These are phyloP conservation scores for Plantago ovata DNA, from an alignment of 257 asterid species.

Conservation along the genomic window DNA sequence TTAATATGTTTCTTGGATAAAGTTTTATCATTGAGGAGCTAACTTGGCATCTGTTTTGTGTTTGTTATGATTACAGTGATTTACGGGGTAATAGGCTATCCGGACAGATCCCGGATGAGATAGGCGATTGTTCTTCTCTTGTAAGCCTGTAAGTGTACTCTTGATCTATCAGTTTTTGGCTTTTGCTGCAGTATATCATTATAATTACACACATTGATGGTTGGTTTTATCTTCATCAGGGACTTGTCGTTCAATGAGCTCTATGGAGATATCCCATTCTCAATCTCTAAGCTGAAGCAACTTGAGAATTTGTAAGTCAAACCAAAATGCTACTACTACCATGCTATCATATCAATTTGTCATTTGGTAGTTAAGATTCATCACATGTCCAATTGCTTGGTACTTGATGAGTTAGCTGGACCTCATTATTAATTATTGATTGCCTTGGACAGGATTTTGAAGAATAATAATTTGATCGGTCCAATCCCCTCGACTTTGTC, in stretches of 20 bases:
- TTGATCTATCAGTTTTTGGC: neutral
- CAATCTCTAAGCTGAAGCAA: slow-evolving; percentile 87
- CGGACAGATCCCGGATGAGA: slow-evolving; percentile 97
- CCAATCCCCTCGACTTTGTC: slow-evolving; percentile 96
- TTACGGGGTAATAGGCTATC: slow-evolving; percentile 66
- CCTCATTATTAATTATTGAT: neutral
- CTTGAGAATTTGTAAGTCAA: slow-evolving; percentile 66
- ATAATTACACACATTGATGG: neutral
- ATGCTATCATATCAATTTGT: neutral
- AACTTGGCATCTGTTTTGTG: neutral
- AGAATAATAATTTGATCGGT: slow-evolving; percentile 80
- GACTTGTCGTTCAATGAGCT: slow-evolving; percentile 88
- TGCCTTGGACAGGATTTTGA: slow-evolving; percentile 45
- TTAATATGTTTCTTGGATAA: no score
- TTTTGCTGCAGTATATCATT: neutral
- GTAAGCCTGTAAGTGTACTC: slow-evolving; percentile 48
- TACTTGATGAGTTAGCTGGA: neutral
- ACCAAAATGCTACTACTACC: no score
- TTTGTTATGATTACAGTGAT: slow-evolving; percentile 43
- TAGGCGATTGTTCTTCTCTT: slow-evolving; percentile 86
- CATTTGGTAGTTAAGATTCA: neutral
- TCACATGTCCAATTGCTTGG: no score
- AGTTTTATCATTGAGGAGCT: no score
- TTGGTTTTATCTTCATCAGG: slow-evolving; percentile 30
- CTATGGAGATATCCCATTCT: slow-evolving; percentile 89